A percentile compares a stretch with the other conserved stretches of the same genome.
These are phyloP conservation scores for Tolypocladium amazonense DNA, from an alignment of 2,329 filamentous ascomycete species.

Conservation along the genomic window DNA sequence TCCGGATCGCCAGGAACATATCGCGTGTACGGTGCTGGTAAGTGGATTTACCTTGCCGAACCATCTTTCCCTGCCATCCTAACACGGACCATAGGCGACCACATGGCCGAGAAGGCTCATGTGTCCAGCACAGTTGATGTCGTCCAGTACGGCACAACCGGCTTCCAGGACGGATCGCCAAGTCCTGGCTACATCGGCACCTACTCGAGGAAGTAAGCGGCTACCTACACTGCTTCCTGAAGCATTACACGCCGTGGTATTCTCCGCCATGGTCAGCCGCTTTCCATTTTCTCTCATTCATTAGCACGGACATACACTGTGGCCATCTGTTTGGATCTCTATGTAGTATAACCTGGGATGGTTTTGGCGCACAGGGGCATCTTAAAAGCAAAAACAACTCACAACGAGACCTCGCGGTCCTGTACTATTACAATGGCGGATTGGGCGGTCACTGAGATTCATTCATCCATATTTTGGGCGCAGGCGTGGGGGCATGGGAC, in stretches of 20 bases:
- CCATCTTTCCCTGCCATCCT: conserved; percentile 5
- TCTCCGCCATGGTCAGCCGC: neutral
- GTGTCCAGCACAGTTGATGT: conserved; percentile 14
- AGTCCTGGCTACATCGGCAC: conserved; percentile 15
- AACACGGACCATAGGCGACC: conserved; percentile 12
- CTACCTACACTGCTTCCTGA: neutral
- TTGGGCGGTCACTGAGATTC: neutral
- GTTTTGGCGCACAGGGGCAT: neutral
- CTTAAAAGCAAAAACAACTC: neutral
- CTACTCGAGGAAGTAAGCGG: conserved; percentile 7
- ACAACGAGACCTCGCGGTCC: neutral
- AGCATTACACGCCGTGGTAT: neutral
- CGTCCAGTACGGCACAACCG: conserved; percentile 20
- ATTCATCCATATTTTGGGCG: neutral
- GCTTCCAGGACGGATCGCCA: conserved; percentile 19
- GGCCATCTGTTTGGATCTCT: neutral
- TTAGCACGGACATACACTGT: neutral
- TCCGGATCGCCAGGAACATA: conserved; percentile 16
- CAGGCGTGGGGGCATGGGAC: neutral
- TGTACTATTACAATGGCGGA: neutral
- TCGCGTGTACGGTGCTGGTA: conserved; percentile 22
- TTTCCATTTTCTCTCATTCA: neutral
- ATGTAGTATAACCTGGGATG: neutral
- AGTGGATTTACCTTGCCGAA: conserved; percentile 7
- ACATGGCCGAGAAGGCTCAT: conserved; percentile 12